phyloP scores from a whole-genome alignment of 2,329 filamentous ascomycete genomes.

The Fusarium fracticaudum region DNA sequence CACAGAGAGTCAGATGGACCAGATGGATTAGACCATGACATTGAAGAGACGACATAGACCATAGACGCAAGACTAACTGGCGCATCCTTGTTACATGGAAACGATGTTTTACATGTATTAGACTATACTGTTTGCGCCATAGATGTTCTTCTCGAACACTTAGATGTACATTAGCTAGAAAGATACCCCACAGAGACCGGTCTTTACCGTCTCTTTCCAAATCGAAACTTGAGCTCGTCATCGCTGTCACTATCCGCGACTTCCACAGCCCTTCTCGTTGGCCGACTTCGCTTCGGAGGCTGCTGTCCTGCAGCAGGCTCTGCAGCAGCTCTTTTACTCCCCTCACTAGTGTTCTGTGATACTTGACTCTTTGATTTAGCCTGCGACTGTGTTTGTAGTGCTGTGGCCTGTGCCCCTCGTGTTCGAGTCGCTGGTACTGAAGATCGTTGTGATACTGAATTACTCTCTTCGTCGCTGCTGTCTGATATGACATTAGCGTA shows the following conservation, averaged over 20 bases:
- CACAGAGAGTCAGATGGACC: slow-evolving; percentile 61
- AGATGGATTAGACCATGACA: slow-evolving; percentile 64
- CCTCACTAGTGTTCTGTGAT: slow-evolving; percentile 40
- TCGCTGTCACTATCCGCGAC: slow-evolving; percentile 60
- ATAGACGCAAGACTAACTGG: not conserved
- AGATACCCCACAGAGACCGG: slow-evolving; percentile 45
- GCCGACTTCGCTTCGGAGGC: slow-evolving; percentile 47
- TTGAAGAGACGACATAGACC: not conserved
- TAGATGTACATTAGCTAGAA: slow-evolving; percentile 43
- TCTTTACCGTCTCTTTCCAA: slow-evolving; percentile 59
- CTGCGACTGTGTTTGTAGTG: slow-evolving; percentile 46
- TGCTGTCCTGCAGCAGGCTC: slow-evolving; percentile 43
- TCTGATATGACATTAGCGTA: slow-evolving; percentile 48
- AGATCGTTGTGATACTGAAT: slow-evolving; percentile 1
- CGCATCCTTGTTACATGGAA: not conserved
- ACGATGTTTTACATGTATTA: slow-evolving; percentile 6
- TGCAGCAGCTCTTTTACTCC: slow-evolving; percentile 49
- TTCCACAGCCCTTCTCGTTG: slow-evolving; percentile 48
- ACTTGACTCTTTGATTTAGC: slow-evolving; percentile 43
- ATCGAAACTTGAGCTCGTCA: slow-evolving; percentile 66
- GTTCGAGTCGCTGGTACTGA: slow-evolving; percentile 31
- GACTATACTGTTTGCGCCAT: slow-evolving; percentile 15
- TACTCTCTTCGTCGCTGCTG: slow-evolving; percentile 49
- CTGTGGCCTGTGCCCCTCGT: slow-evolving; percentile 33
- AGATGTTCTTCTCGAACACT: slow-evolving; percentile 20